These are phyloP conservation scores for Cyclostephanos invisitatus DNA, from an alignment of 108 stramenopile genomes.

Conservation along the genomic window DNA sequence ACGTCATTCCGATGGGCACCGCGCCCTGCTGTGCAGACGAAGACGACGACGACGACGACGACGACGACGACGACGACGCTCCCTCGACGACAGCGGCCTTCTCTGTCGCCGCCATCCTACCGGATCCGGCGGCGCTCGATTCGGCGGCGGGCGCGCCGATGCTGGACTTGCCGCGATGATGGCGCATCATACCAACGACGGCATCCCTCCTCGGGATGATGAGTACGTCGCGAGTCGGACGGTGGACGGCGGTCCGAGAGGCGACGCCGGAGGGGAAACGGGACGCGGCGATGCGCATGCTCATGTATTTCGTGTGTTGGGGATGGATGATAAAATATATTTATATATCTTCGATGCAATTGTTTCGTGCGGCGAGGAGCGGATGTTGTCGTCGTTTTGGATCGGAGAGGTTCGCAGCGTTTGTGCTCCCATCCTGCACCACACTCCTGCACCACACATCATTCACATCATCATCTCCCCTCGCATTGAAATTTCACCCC, in stretches of 20 bases:
- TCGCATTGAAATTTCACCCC: too few relatives aligned
- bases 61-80: slow-evolving; percentile 11
- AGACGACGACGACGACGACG: slow-evolving; percentile 4
- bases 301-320: background rate
- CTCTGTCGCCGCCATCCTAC: slow-evolving; percentile 4
- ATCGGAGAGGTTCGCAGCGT: too few relatives aligned
- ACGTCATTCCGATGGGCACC: slow-evolving; percentile 34
- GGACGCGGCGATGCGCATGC: slow-evolving; percentile 12
- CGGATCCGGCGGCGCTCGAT: background rate
- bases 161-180: slow-evolving; percentile 24
- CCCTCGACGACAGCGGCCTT: slow-evolving; percentile 7
- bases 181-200: too few relatives aligned
- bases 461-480: too few relatives aligned
- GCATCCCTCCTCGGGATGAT: background rate
- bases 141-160: slow-evolving; percentile 9
- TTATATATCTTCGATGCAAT: too few relatives aligned
- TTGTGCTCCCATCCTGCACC: too few relatives aligned
- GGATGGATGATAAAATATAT: too few relatives aligned
- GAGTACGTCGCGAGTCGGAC: background rate
- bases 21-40: slow-evolving; percentile 7
- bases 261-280: slow-evolving; percentile 7
- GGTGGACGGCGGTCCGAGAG: background rate
- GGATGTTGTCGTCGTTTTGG: too few relatives aligned
- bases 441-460: too few relatives aligned
- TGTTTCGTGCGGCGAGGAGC: too few relatives aligned